Conservation (phyloP, 1,284 basidiomycete genomes). For the Fomitopsis betulina region DNA sequence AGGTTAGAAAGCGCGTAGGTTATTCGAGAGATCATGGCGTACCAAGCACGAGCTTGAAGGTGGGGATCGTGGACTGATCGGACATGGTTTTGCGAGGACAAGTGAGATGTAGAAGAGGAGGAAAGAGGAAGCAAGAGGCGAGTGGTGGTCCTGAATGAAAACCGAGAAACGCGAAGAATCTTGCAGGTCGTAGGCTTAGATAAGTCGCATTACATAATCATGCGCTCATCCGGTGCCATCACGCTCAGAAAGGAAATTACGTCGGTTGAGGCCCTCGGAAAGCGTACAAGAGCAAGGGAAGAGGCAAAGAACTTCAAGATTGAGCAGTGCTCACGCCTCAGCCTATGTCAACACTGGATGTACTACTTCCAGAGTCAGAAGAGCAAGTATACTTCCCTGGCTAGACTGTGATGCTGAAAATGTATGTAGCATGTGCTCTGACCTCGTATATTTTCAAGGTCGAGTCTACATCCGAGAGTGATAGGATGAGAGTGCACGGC, state of each 20-base stretch:
- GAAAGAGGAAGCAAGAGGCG: slow-evolving; percentile 24
- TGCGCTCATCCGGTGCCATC: neutral
- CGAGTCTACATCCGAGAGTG: no score
- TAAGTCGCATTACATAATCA: slow-evolving; percentile 22
- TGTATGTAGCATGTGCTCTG: no score
- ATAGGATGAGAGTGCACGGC: no score
- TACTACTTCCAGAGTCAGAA: no score
- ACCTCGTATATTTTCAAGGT: no score
- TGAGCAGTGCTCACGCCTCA: no score
- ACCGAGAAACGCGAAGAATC: slow-evolving; percentile 19
- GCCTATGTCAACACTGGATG: no score
- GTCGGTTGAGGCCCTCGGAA: slow-evolving; percentile 3
- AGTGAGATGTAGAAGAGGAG: slow-evolving; percentile 18
- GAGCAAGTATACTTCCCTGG: no score
- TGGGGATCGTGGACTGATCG: slow-evolving; percentile 55
- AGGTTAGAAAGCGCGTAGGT: slow-evolving; percentile 16
- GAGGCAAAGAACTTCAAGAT: no score
- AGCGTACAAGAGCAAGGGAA: no score
- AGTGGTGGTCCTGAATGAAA: slow-evolving; percentile 17
- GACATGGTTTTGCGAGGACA: slow-evolving; percentile 38
- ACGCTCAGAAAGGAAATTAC: neutral
- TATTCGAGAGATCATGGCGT: slow-evolving; percentile 28
- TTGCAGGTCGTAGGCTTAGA: slow-evolving; percentile 18
- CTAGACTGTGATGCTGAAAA: no score
- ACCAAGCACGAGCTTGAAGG: slow-evolving; percentile 99